Evolutionary conservation across 2,329 filamentous ascomycete species (phyloP), one percentile per base, ranked within the genome.

Genomic region (Fusarium scirpi): DNA sequence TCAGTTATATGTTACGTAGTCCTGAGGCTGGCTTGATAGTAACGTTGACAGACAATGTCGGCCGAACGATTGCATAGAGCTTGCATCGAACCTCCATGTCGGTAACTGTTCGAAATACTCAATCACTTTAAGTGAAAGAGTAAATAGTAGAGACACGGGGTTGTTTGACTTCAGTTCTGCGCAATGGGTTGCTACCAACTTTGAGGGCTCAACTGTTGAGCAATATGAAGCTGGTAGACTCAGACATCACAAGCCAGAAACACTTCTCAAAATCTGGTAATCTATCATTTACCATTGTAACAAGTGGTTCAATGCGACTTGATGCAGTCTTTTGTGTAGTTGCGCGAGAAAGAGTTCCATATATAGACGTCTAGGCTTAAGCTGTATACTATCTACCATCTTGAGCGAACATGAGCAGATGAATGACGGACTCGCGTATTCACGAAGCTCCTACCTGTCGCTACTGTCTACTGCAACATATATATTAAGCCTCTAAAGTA

Each of bases 121-220:
- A 10, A 34, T 6, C 16, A 2, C 2, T 18, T 4, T 5, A 10
- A 18, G 4, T 34, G 5, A 2, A 1, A 6, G 1, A 10, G 9
- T 0, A 18, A 6, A 8, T 3, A 2, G 32, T 11, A 18, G 32
- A 6, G 16, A 34, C 9, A 2, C 1, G 3, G 32, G 5, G 32
- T 6, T 1, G 6, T 34, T 34, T 0, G 5, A 0, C 24, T 10
- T 10, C 1, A 2, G 4, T 10, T 6, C 16, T 5, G 16, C 4
- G 1, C 5, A 38, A 11, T 7, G 5, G 5, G 9, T 38, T 11
- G 30, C 0, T 18, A 16, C 9, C 32, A 18, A 1, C 9, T 5
- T 18, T 0, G 9, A 18, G 16, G 5, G 16, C 32, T 34, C 32
- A 34, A 18, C 6, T 18, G 9, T 0, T 5, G 0, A 38, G 16